Evolutionary conservation across 768 basidiomycete species (phyloP).

Genomic region (Pleurotus salmoneostramineus): DNA sequence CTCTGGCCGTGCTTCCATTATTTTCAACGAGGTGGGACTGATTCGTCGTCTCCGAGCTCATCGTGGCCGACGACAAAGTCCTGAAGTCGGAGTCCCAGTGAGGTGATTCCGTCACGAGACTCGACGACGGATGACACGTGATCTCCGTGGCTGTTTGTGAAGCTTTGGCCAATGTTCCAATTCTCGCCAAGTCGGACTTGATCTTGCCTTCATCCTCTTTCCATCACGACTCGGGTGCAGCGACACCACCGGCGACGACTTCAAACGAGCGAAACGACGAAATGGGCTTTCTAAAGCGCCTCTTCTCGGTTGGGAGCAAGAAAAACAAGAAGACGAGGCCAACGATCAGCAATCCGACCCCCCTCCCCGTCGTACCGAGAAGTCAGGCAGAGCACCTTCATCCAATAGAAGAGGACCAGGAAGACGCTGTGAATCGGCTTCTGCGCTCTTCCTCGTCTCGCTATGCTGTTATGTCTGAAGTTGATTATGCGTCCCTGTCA

Average conservation of each 20-base stretch:
- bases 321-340: conserved; percentile 49
- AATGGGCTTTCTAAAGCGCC: conserved; percentile 70
- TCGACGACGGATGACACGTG: background rate
- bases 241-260: conserved; percentile 21
- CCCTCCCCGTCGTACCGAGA: conserved; percentile 17
- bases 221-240: conserved; percentile 15
- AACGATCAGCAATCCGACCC: conserved; percentile 14
- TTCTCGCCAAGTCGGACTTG: conserved; percentile 11
- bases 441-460: conserved; percentile 73
- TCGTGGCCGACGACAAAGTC: background rate
- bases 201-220: conserved; percentile 15
- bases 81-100: background rate
- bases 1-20: conserved; percentile 60
- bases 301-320: conserved; percentile 67
- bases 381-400: conserved; percentile 20
- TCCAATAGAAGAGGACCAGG: conserved; percentile 42
- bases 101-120: background rate
- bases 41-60: background rate
- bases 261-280: conserved; percentile 11
- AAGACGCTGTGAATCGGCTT: conserved; percentile 45
- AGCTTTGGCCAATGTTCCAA: conserved; percentile 43
- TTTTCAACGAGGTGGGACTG: conserved; percentile 33
- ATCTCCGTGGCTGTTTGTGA: conserved; percentile 20
- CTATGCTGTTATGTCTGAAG: conserved; percentile 51
- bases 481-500: conserved; percentile 54